Conservation (phyloP, 2,329 filamentous ascomycete species). For the Botryotinia convoluta region DNA sequence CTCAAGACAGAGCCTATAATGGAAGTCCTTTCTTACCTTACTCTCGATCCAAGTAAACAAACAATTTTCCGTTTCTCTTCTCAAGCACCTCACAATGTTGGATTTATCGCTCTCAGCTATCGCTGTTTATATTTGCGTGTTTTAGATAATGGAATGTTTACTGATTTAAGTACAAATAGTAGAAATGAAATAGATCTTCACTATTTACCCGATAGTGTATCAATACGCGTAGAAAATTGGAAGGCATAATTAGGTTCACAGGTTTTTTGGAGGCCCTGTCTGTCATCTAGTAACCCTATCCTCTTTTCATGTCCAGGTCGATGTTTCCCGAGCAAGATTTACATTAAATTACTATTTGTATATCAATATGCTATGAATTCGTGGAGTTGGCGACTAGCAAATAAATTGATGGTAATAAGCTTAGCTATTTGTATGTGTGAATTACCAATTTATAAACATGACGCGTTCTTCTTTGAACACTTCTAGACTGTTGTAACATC, state of each 20-base stretch:
- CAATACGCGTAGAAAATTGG: no score
- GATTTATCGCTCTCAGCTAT: not conserved
- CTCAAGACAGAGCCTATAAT: not conserved
- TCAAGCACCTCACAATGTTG: not conserved
- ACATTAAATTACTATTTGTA: not conserved
- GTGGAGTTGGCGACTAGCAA: not conserved
- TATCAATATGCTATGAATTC: not conserved
- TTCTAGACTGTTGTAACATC: not conserved
- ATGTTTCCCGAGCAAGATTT: not conserved
- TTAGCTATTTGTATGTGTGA: not conserved
- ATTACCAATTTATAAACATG: not conserved
- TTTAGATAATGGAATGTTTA: not conserved
- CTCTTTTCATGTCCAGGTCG: not conserved
- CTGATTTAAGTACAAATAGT: not conserved
- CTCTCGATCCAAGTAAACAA: not conserved
- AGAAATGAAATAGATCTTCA: not conserved
- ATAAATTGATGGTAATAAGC: not conserved
- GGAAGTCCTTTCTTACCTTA: fast-evolving
- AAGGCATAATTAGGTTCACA: not conserved
- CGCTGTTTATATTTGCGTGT: not conserved
- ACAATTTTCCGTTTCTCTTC: not conserved
- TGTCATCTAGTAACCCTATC: not conserved
- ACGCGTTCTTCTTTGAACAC: not conserved
- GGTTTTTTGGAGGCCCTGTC: not conserved
- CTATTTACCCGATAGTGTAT: not conserved